Evolutionary conservation across 2,329 filamentous ascomycete genomes (phyloP).

Genomic region (Stemphylium lycopersici): DNA sequence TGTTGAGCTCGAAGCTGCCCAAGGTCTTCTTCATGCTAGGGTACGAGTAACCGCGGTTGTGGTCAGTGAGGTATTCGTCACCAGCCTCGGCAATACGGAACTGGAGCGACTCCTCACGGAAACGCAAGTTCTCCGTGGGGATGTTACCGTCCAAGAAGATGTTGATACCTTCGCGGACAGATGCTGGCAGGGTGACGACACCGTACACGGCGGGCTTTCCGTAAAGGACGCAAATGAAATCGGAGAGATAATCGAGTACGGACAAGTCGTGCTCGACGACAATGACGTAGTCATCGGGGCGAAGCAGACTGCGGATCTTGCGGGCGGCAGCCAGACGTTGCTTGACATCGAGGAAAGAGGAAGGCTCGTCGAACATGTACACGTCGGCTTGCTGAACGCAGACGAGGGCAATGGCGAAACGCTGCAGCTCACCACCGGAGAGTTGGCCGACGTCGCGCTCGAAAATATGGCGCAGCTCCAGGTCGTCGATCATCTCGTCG

Average conservation of each 20-base stretch:
- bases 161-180: slow-evolving; percentile 98
- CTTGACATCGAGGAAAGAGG: slow-evolving; percentile 98
- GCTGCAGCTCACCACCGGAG: slow-evolving; percentile 96
- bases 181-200: slow-evolving; percentile 94
- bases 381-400: slow-evolving; percentile 91
- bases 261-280: slow-evolving; percentile 99
- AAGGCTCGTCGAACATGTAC: slow-evolving; percentile 99
- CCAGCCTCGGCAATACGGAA: slow-evolving; percentile 91
- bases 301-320: slow-evolving; percentile 88
- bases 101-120: slow-evolving; percentile 94
- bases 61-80: slow-evolving; percentile 87
- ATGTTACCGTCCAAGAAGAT: slow-evolving; percentile 99
- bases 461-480: slow-evolving; percentile 87
- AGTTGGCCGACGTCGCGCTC: slow-evolving; percentile 89
- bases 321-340: slow-evolving; percentile 92
- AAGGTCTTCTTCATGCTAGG: slow-evolving; percentile 92
- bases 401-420: slow-evolving; percentile 95
- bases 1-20: slow-evolving; percentile 81
- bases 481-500: slow-evolving; percentile 78
- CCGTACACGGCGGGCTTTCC: slow-evolving; percentile 94
- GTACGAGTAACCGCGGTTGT: slow-evolving; percentile 83
- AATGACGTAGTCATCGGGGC: slow-evolving; percentile 92
- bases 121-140: slow-evolving; percentile 96
- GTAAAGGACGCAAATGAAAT: slow-evolving; percentile 97
- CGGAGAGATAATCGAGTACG: slow-evolving; percentile 96